Conservation (phyloP, 352 stramenopile genomes). For the Phytophthora megakarya region DNA sequence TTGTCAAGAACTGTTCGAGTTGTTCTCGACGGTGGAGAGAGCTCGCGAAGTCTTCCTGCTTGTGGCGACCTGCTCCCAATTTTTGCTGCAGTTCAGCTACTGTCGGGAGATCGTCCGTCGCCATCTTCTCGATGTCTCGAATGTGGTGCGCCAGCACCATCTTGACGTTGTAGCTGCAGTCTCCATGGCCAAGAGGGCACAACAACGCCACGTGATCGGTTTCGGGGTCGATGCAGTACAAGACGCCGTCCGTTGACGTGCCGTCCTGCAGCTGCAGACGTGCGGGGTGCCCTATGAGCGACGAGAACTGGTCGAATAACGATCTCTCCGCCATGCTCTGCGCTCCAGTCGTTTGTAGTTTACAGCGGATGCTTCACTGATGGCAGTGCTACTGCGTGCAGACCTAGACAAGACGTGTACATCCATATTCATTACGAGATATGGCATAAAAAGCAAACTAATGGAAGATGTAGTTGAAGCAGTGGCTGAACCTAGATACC, state of each 20-base stretch:
- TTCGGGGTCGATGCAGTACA: conserved; percentile 66
- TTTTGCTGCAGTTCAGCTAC: conserved; percentile 23
- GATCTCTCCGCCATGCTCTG: conserved; percentile 28
- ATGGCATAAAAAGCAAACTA: conserved; percentile 43
- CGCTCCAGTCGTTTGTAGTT: conserved; percentile 14
- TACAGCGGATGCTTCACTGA: neutral
- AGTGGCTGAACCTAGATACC: conserved; percentile 28
- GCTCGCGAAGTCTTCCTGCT: conserved; percentile 3
- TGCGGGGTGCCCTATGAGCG: conserved; percentile 43
- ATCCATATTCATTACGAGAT: conserved; percentile 33
- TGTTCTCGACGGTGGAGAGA: conserved; percentile 11
- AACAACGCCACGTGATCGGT: conserved; percentile 58
- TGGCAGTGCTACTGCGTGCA: too few species aligned
- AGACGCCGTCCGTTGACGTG: conserved; percentile 43
- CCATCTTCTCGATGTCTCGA: conserved; percentile 12
- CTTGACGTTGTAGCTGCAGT: conserved; percentile 31
- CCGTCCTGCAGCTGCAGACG: conserved; percentile 45
- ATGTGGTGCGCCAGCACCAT: conserved; percentile 45
- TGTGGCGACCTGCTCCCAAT: neutral
- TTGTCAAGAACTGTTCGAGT: conserved; percentile 25
- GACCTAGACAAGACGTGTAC: conserved; percentile 15
- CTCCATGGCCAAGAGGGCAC: neutral
- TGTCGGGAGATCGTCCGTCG: conserved; percentile 20
- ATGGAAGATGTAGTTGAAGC: conserved; percentile 36
- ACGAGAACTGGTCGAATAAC: conserved; percentile 34